Evolutionary conservation across 1,284 basidiomycete genomes (phyloP).

Genomic region (Microbotryum violaceum): DNA sequence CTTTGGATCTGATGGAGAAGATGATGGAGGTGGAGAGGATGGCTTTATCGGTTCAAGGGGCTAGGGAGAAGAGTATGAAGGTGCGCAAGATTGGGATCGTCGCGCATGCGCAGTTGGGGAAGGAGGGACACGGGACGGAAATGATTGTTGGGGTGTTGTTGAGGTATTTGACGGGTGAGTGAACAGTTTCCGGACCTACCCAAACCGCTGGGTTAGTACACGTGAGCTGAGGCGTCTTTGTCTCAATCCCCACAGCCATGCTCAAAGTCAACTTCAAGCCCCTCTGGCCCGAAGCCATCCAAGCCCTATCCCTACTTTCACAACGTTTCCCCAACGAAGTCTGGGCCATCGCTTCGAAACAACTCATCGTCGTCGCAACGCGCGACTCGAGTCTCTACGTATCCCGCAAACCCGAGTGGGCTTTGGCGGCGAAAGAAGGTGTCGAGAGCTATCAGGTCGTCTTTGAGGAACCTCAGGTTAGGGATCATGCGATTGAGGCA

Average conservation of each 20-base stretch:
- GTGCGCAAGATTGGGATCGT: constrained; percentile 46
- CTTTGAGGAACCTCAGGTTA: constrained; percentile 37
- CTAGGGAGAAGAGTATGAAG: constrained; percentile 68
- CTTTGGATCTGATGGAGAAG: constrained; percentile 28
- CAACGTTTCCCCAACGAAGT: constrained; percentile 58
- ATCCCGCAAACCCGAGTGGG: constrained; percentile 28
- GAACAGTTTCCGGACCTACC: too few relatives aligned
- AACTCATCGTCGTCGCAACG: constrained; percentile 31
- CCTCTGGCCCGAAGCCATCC: constrained; percentile 69
- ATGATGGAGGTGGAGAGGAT: constrained; percentile 35
- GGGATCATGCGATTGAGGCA: constrained; percentile 27
- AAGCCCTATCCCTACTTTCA: constrained; percentile 56
- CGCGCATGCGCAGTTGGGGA: constrained; percentile 25
- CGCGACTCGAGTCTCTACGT: constrained; percentile 23
- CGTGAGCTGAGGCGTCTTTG: too few relatives aligned
- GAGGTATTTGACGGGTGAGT: constrained; percentile 46
- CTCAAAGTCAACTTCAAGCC: constrained; percentile 86
- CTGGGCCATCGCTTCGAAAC: constrained; percentile 57
- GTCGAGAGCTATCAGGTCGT: constrained; percentile 6
- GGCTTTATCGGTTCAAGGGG: constrained; percentile 53
- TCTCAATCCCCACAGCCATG: constrained; percentile 50
- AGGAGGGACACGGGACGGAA: constrained; percentile 26
- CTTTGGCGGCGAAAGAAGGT: not conserved
- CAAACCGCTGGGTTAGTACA: too few relatives aligned
- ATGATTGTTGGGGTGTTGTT: constrained; percentile 26